phyloP scores from a whole-genome alignment of 2,329 filamentous ascomycete genomes.

The Colletotrichum sp. region DNA sequence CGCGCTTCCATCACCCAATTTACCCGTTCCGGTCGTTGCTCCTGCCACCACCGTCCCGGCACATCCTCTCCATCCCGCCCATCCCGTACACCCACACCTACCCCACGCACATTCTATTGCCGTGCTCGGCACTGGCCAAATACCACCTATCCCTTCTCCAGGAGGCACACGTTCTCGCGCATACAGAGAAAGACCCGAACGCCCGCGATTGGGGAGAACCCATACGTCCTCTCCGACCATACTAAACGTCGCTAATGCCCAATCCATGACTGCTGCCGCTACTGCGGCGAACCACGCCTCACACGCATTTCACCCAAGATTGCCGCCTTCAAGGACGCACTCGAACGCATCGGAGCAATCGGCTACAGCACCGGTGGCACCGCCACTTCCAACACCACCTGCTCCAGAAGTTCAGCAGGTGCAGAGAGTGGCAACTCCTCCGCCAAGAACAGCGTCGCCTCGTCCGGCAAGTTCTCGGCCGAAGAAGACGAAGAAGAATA shows the following conservation, averaged over 20 bases:
- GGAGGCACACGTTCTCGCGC: constrained; percentile 65
- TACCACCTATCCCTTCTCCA: constrained; percentile 83
- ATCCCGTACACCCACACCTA: constrained; percentile 21
- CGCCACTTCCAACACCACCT: constrained; percentile 56
- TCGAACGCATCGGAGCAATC: constrained; percentile 62
- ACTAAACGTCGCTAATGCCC: constrained; percentile 51
- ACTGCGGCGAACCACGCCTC: constrained; percentile 39
- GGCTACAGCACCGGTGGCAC: constrained; percentile 50
- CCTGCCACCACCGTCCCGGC: constrained; percentile 38
- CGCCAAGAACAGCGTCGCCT: constrained; percentile 53
- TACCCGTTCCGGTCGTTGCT: constrained; percentile 43
- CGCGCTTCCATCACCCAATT: constrained; percentile 44
- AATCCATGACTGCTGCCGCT: constrained; percentile 36
- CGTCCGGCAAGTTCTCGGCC: constrained; percentile 46
- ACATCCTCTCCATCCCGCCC: constrained; percentile 15
- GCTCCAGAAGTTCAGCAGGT: constrained; percentile 52
- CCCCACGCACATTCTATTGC: constrained; percentile 69
- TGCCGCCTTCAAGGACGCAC: constrained; percentile 61
- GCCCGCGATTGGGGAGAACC: constrained; percentile 70
- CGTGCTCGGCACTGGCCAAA: constrained; percentile 79
- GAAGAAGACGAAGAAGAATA: constrained; percentile 61
- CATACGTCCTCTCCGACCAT: constrained; percentile 84
- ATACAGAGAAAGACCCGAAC: constrained; percentile 60
- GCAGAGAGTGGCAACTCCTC: constrained; percentile 61
- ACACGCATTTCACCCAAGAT: constrained; percentile 41